Base-by-base conservation (phyloP, 2,329 filamentous ascomycete species). In the Lecanoromycetidae sp. region DNA sequence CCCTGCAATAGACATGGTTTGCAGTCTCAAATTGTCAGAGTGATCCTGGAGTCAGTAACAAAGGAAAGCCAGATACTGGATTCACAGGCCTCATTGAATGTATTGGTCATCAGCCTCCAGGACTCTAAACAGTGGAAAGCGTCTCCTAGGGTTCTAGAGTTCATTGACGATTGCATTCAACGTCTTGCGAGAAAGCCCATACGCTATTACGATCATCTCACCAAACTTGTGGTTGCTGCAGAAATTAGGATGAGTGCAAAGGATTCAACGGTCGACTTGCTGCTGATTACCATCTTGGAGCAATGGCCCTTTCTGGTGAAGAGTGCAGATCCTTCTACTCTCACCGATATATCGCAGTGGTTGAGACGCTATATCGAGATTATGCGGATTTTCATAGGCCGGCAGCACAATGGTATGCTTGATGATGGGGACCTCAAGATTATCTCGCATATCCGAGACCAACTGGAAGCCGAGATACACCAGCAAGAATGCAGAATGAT, bases 111-210 rank as follows among this genome's bases (percentile, higher is more conserved):
- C 26, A 70, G 67, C 44, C 56, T 71, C 9, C 45, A 42, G 36
- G 25, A 30, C 30, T 36, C 8, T 19, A 27, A 26, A 4, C 9
- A n/a, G 4, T 46, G 29, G 32, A 45, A 27, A 15, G 35, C 37
- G 23, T 51, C 44, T 13, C 7, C 12, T 55, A 40, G 59, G 0
- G 59, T 87, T 1, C 83, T 84, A 66, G 62, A 69, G 0, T 93
- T 91, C 58, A 62, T 95, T 22, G 88, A 95, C 58, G 87, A 93
- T 52, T 93, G 86, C 61, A 71, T 85, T 44, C 78, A 77, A 25
- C 77, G 88, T 20, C 84, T 85, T 55, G 80, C 80, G 13, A 79
- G 75, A 48, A 81, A 82, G 20, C 84, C 87, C 0, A 81, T 93
- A 58, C 93, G 87, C 59, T 90, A 94, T 57, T 37, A 42, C 50